phyloP scores from a whole-genome alignment of 164 flowering plant species.

The Vitis riparia region DNA sequence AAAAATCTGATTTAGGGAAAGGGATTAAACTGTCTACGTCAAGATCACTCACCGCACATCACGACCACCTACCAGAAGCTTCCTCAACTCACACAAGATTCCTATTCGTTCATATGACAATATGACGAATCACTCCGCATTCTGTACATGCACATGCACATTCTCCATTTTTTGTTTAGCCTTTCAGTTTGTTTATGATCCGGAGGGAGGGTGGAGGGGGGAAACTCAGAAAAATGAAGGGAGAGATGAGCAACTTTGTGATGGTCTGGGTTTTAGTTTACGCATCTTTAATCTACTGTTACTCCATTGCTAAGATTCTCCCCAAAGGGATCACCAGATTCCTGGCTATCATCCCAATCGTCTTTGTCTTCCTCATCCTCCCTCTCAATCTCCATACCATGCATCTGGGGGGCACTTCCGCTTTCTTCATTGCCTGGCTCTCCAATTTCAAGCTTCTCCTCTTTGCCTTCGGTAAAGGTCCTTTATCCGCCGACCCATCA shows the following conservation, averaged over 20 bases:
- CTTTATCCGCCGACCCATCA: conserved; percentile 28
- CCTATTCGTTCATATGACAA: too few relatives aligned
- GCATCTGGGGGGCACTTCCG: conserved; percentile 23
- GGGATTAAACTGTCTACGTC: too few relatives aligned
- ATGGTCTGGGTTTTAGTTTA: conserved; percentile 29
- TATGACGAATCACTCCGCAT: too few relatives aligned
- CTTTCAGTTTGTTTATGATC: too few relatives aligned
- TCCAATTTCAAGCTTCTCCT: conserved; percentile 58
- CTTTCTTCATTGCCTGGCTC: conserved; percentile 49
- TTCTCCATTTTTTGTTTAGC: too few relatives aligned
- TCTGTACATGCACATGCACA: too few relatives aligned
- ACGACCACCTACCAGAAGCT: too few relatives aligned
- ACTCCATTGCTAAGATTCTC: conserved; percentile 17
- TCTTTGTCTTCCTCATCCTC: conserved; percentile 33
- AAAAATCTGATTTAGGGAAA: too few relatives aligned
- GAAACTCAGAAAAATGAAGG: conserved; percentile 19
- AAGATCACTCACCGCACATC: too few relatives aligned
- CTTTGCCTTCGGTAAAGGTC: conserved; percentile 38
- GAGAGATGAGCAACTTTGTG: conserved; percentile 24
- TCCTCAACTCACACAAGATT: too few relatives aligned
- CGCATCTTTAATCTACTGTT: conserved; percentile 31
- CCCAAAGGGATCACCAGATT: conserved; percentile 28
- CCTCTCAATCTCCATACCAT: conserved; percentile 36
- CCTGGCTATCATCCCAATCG: conserved; percentile 25
- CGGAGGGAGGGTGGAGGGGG: too few relatives aligned